Evolutionary conservation across 1,139 yeast species (phyloP), one percentile per base, ranked within the genome.

Genomic region (Magnusiomyces paraingens): DNA sequence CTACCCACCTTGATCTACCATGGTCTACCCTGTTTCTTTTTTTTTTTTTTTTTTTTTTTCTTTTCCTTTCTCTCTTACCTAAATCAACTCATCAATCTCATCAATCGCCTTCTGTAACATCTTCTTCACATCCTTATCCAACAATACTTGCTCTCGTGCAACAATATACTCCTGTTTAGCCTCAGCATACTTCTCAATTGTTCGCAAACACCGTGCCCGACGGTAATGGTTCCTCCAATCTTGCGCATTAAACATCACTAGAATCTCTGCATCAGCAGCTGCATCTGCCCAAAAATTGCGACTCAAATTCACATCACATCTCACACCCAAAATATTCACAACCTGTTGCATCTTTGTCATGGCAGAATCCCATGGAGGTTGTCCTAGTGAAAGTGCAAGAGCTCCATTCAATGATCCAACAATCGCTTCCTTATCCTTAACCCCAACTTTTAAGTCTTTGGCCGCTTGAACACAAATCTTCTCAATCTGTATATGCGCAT

Each of bases 331-430:
- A 65, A 89, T 79, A 63, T 81, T 76, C 50, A 84, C 78, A 54
- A 87, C 72, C 67, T 93, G 98, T 64, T 86, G 91, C 54, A 90
- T 71, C 41, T 91, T 85, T 45, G 84, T 79, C 60, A 82, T 90
- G 64, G 90, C 86, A 11, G 91, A 76, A 68, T 93, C 99, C 78
- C 91, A 90, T 63, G 87, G 84, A 38, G 90, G 83, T 68, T 98
- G 80, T 61, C 87, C 82, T 58, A 80, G 73, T 18, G 91, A 86
- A 82, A 90, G 81, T 55, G 88, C 95, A 47, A 93, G 75, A 1
- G 96, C 97, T 57, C 89, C 74, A 10, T 83, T 70, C 64, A 87
- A 81, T 63, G 83, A 83, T 66, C 84, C 84, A 51, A 81, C 79
- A 14, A 44, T 26, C 1, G 96, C 90, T 17, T 89, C 97, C 3